Base-by-base conservation (phyloP, 2,329 filamentous ascomycete genomes). In the Ceratocystis colombiana region DNA sequence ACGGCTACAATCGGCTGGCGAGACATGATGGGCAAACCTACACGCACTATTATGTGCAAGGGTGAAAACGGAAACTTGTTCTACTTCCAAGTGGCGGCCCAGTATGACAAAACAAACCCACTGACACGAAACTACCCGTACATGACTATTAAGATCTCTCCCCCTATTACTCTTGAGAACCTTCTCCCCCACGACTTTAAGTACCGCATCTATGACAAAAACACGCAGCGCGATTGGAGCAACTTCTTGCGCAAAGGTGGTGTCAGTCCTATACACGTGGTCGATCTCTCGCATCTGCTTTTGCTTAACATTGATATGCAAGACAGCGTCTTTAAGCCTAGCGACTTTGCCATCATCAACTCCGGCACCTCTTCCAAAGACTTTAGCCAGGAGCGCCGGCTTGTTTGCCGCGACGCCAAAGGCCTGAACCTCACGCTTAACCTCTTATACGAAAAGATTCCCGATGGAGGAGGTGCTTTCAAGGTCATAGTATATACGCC, bases 191-290 rank as follows among this genome's bases (percentile, higher is more conserved):
- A 94, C 73, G 94, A 99, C 76, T 99, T 99, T 84, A 97, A 99
- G 76, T 99, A 99, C 75, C 86, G 93, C 66, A 97, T 99, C 66
- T 99, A 97, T 73, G 94, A 99, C 78, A 96, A 95, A 78, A 95
- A 96, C 74, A 96, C 92, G 0, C 95, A 93, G 79, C 96, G 95
- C 74, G 94, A 99, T 74, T 99, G 94, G 94, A 95, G 90, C 3
- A 99, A 99, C 74, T 99, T 99, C 77, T 78, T 99, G 61, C 86
- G 94, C 67, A 97, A 96, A 75, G 94, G 95, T 30, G 95, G 95
- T 15, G 88, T 97, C 66, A 99, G 94, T 74, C 95, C 95, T 0
- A 92, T 99, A 0, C 94, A 99, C 73, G 92, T 97, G 8, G 93
- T 97, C 20, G 93, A 99, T 76, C 80, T 99, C 22, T 96, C 93